Evolutionary conservation across 2,329 filamentous ascomycete species (phyloP).

Genomic region (Chrysoporthe puriensis): DNA sequence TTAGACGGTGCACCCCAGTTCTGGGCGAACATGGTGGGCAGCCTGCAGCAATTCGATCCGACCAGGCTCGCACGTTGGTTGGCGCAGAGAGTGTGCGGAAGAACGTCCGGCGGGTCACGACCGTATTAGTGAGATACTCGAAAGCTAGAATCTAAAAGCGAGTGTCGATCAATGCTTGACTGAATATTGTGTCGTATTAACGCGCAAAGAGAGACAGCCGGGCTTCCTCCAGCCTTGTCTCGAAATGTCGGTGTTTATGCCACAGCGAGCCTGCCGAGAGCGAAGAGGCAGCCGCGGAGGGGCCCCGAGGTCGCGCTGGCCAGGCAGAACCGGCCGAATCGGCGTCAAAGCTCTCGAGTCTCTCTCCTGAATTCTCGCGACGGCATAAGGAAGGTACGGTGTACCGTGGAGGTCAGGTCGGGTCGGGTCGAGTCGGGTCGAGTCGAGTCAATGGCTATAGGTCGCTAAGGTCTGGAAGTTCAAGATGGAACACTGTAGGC

Average conservation of each 20-base stretch:
- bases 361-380: background rate
- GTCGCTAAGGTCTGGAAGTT: background rate
- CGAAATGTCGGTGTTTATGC: background rate
- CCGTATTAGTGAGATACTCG: background rate
- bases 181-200: background rate
- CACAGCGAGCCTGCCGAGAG: background rate
- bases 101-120: conserved; percentile 5
- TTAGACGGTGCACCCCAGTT: conserved; percentile 44
- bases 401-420: background rate
- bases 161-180: conserved; percentile 19
- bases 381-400: background rate
- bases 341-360: background rate
- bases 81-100: conserved; percentile 4
- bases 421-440: background rate
- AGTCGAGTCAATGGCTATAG: background rate
- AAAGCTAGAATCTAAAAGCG: conserved; percentile 12
- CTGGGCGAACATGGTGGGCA: conserved; percentile 43
- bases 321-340: background rate
- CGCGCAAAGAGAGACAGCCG: background rate
- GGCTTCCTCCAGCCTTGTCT: background rate
- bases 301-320: background rate
- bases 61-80: conserved; percentile 6
- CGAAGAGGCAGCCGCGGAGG: background rate
- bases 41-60: conserved; percentile 11
- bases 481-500: background rate